These are phyloP conservation scores for Termitomyces sp. DNA, from an alignment of 768 basidiomycete species.

Conservation along the genomic window DNA sequence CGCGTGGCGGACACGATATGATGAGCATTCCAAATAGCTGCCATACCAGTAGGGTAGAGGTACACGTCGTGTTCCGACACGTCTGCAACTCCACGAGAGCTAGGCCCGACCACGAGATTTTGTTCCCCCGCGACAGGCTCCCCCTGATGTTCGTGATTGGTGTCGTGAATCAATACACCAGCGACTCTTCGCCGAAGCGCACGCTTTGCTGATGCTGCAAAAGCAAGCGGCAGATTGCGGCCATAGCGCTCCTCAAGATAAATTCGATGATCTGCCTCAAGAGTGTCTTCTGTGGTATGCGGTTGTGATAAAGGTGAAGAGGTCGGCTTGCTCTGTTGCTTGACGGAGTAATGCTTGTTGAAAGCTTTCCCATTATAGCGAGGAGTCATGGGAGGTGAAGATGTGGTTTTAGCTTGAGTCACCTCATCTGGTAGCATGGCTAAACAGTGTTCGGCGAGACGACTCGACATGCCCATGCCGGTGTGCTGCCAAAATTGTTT, in stretches of 20 bases:
- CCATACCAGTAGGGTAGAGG: slow-evolving; percentile 86
- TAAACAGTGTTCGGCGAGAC: slow-evolving; percentile 80
- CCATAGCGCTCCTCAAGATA: slow-evolving; percentile 97
- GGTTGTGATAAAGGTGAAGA: slow-evolving; percentile 5
- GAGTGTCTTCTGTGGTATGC: slow-evolving; percentile 31
- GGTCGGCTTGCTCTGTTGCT: slow-evolving; percentile 14
- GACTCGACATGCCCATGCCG: slow-evolving; percentile 85
- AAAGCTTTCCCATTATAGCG: slow-evolving; percentile 36
- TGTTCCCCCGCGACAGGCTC: slow-evolving; percentile 37
- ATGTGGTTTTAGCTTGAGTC: slow-evolving; percentile 19
- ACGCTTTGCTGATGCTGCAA: slow-evolving; percentile 77
- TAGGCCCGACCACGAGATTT: slow-evolving; percentile 50
- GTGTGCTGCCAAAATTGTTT: slow-evolving; percentile 98
- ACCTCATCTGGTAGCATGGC: slow-evolving; percentile 54
- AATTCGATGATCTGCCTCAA: slow-evolving; percentile 57
- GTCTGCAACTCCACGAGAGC: slow-evolving; percentile 59
- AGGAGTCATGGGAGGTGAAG: slow-evolving; percentile 19
- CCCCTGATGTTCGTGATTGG: slow-evolving; percentile 27
- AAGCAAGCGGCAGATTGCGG: slow-evolving; percentile 73
- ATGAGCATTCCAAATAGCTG: slow-evolving; percentile 91
- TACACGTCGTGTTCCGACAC: slow-evolving; percentile 87
- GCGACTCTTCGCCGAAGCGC: slow-evolving; percentile 87
- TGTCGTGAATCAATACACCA: slow-evolving; percentile 71
- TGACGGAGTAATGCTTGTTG: slow-evolving; percentile 58
- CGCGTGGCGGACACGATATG: slow-evolving; percentile 53